phyloP scores from a whole-genome alignment of 2,329 filamentous ascomycete species.

The Cytospora piceicola region DNA sequence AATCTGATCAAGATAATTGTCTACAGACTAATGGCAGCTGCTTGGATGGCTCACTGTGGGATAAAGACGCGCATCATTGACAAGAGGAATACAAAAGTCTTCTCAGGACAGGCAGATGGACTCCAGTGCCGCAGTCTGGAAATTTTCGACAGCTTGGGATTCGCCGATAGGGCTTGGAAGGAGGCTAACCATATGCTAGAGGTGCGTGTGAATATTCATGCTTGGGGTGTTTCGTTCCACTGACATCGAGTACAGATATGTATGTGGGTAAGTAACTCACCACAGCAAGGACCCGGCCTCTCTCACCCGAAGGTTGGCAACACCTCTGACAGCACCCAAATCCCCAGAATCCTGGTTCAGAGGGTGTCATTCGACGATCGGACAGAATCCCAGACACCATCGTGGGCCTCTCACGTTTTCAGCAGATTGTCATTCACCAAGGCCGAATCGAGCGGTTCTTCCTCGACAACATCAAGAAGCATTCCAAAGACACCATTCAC shows the following conservation, averaged over 20 bases:
- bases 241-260: conserved; percentile 33
- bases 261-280: conserved; percentile 36
- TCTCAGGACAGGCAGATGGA: conserved; percentile 51
- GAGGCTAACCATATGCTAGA: conserved; percentile 73
- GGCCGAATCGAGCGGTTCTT: conserved; percentile 72
- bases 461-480: conserved; percentile 61
- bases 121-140: conserved; percentile 68
- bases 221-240: neutral
- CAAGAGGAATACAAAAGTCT: conserved; percentile 46
- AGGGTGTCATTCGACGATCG: conserved; percentile 60
- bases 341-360: conserved; percentile 64
- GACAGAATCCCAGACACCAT: conserved; percentile 67
- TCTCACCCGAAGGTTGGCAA: neutral
- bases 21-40: conserved; percentile 46
- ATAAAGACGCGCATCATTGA: conserved; percentile 50
- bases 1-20: neutral
- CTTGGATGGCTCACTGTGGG: conserved; percentile 48
- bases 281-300: neutral
- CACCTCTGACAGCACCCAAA: conserved; percentile 35
- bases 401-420: conserved; percentile 63
- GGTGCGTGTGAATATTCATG: conserved; percentile 42
- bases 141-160: conserved; percentile 74
- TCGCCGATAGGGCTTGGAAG: conserved; percentile 66
- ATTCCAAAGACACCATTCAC: conserved; percentile 51
- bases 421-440: conserved; percentile 71